Conservation (phyloP, 2,329 filamentous ascomycete species). For the Ophiocordyceps sinensis region DNA sequence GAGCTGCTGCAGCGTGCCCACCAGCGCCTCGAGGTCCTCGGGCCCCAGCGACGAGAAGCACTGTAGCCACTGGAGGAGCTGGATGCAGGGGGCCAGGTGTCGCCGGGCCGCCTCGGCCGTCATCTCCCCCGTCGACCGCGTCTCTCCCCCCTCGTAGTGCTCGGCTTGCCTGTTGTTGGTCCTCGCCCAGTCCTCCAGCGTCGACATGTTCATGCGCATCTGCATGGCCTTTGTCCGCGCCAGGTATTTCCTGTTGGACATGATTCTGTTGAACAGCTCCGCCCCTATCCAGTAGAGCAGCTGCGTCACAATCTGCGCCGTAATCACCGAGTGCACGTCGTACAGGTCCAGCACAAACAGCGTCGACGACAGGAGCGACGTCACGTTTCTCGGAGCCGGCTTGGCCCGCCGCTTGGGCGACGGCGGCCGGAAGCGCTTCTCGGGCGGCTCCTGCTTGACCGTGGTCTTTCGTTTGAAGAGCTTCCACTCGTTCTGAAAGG, state of each 20-base stretch:
- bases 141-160: conserved; percentile 87
- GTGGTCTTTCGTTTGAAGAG: conserved; percentile 86
- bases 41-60: conserved; percentile 83
- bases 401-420: conserved; percentile 89
- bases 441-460: conserved; percentile 75
- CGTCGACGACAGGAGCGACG: conserved; percentile 85
- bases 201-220: conserved; percentile 96
- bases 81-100: conserved; percentile 81
- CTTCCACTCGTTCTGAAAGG: conserved; percentile 98
- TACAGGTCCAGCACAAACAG: conserved; percentile 97
- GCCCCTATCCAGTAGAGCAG: conserved; percentile 92
- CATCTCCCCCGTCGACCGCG: conserved; percentile 69
- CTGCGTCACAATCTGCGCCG: conserved; percentile 79
- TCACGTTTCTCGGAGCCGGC: conserved; percentile 86
- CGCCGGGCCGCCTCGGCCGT: conserved; percentile 72
- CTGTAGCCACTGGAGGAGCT: conserved; percentile 92
- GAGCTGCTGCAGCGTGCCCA: conserved; percentile 79
- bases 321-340: conserved; percentile 95
- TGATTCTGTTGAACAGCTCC: conserved; percentile 94
- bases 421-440: conserved; percentile 82
- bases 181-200: conserved; percentile 89
- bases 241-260: conserved; percentile 89
- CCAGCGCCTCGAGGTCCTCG: conserved; percentile 77
- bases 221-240: conserved; percentile 98
- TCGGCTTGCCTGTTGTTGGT: conserved; percentile 88